Evolutionary conservation across 805 yeast species (phyloP).

Genomic region (Starmerella khaoyaiensis): DNA sequence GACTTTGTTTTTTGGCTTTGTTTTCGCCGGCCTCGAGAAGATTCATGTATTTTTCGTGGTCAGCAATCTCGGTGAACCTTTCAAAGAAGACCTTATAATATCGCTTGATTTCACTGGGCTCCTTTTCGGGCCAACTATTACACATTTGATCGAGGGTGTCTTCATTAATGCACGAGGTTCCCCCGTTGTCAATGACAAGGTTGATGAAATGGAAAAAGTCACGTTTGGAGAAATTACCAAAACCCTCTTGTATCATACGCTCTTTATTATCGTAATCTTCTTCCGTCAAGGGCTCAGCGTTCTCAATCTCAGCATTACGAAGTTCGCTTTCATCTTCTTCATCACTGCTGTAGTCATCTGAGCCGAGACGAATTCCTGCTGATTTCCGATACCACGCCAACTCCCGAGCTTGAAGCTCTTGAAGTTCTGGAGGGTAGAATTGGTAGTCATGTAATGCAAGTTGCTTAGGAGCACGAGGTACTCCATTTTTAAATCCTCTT

Average conservation of each 20-base stretch:
- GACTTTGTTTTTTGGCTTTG: slow-evolving; percentile 44
- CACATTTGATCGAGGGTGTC: slow-evolving; percentile 51
- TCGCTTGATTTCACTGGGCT: slow-evolving; percentile 60
- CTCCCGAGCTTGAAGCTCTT: slow-evolving; percentile 68
- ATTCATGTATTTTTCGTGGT: slow-evolving; percentile 68
- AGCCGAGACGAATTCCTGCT: slow-evolving; percentile 48
- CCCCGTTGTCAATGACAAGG: slow-evolving; percentile 62
- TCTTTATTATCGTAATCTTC: slow-evolving; percentile 56
- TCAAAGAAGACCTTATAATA: slow-evolving; percentile 75
- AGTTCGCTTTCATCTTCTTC: slow-evolving; percentile 35
- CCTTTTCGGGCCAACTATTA: slow-evolving; percentile 45
- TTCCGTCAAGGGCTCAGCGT: slow-evolving; percentile 67
- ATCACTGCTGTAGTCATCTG: slow-evolving; percentile 28
- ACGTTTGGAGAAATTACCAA: slow-evolving; percentile 65
- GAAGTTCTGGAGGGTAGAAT: slow-evolving; percentile 60
- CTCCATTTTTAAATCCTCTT: slow-evolving; percentile 48
- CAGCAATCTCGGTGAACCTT: slow-evolving; percentile 65
- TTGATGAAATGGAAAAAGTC: slow-evolving; percentile 77
- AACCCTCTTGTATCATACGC: slow-evolving; percentile 53
- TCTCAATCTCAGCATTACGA: slow-evolving; percentile 44
- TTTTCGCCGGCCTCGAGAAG: slow-evolving; percentile 88
- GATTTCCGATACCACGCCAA: slow-evolving; percentile 62
- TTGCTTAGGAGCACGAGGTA: slow-evolving; percentile 71
- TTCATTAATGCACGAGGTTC: slow-evolving; percentile 25
- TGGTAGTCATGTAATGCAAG: slow-evolving; percentile 76